phyloP scores from a whole-genome alignment of 129 eudicot genomes.

The Flaveria sonorensis region DNA sequence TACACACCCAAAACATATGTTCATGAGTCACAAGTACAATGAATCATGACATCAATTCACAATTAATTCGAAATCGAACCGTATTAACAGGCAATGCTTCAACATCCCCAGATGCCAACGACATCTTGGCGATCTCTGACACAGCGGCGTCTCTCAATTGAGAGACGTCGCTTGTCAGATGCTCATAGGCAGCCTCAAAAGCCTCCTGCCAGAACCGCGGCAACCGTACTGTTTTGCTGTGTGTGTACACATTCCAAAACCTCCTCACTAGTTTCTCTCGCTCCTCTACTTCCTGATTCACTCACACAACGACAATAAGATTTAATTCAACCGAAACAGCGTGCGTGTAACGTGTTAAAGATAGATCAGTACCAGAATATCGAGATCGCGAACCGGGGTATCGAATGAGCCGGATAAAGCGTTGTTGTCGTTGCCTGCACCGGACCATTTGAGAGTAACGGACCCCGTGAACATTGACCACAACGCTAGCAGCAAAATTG shows the following conservation, averaged over 20 bases:
- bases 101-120: constrained; percentile 48
- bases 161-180: constrained; percentile 60
- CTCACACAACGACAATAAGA: neutral
- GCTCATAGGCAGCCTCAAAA: constrained; percentile 82
- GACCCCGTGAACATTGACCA: constrained; percentile 96
- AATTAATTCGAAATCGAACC: constrained; percentile 23
- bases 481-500: constrained; percentile 60
- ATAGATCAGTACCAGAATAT: constrained; percentile 51
- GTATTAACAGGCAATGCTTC: constrained; percentile 40
- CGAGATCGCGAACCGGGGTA: constrained; percentile 60
- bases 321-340: neutral
- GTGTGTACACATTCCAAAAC: constrained; percentile 84
- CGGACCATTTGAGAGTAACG: constrained; percentile 73
- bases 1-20: neutral
- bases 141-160: constrained; percentile 53
- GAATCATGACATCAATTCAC: neutral
- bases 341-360: neutral
- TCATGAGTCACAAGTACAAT: neutral
- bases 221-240: constrained; percentile 48
- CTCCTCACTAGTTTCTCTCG: constrained; percentile 79
- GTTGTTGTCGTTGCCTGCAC: constrained; percentile 42
- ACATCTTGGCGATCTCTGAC: constrained; percentile 83
- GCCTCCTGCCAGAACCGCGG: constrained; percentile 86
- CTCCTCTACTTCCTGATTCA: constrained; percentile 74
- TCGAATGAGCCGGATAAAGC: constrained; percentile 47